A percentile compares a stretch with the other conserved stretches of the same genome.
phyloP scores from a whole-genome alignment of 1,284 basidiomycete genomes.

The Pseudozyma pruni region DNA sequence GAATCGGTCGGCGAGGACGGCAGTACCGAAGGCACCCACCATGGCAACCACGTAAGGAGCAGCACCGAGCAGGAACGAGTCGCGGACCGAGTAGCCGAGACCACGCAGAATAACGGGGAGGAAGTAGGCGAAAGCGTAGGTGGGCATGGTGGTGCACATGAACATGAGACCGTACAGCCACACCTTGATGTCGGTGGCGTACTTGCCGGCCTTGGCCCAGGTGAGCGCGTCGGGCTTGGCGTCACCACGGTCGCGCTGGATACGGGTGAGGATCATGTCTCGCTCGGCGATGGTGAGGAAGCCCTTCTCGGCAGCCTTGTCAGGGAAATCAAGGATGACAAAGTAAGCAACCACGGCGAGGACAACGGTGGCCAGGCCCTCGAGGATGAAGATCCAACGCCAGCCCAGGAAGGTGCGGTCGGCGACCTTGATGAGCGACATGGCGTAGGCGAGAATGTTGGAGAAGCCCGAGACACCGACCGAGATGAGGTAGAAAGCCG shows the following conservation, averaged over 20 bases:
- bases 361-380: conserved; percentile 48
- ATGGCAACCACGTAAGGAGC: conserved; percentile 68
- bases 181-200: conserved; percentile 69
- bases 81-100: conserved; percentile 66
- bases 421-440: conserved; percentile 32
- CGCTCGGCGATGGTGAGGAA: conserved; percentile 69
- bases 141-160: conserved; percentile 55
- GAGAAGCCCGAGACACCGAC: conserved; percentile 69
- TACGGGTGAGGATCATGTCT: conserved; percentile 68
- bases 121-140: conserved; percentile 66
- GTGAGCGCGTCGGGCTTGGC: conserved; percentile 68
- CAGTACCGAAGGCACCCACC: conserved; percentile 66
- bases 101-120: conserved; percentile 69
- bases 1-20: conserved; percentile 67
- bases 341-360: conserved; percentile 52
- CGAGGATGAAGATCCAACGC: conserved; percentile 61
- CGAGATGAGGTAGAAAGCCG: conserved; percentile 69
- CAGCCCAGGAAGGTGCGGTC: conserved; percentile 56
- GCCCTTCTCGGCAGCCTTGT: conserved; percentile 67
- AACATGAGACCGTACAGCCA: conserved; percentile 70
- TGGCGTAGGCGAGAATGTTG: conserved; percentile 68
- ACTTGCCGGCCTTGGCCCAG: conserved; percentile 62
- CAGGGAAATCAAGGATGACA: conserved; percentile 69
- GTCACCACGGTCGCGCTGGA: conserved; percentile 70
- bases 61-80: conserved; percentile 64